Evolutionary conservation across 2,329 filamentous ascomycete genomes (phyloP).

Genomic region (Fusarium sp.): DNA sequence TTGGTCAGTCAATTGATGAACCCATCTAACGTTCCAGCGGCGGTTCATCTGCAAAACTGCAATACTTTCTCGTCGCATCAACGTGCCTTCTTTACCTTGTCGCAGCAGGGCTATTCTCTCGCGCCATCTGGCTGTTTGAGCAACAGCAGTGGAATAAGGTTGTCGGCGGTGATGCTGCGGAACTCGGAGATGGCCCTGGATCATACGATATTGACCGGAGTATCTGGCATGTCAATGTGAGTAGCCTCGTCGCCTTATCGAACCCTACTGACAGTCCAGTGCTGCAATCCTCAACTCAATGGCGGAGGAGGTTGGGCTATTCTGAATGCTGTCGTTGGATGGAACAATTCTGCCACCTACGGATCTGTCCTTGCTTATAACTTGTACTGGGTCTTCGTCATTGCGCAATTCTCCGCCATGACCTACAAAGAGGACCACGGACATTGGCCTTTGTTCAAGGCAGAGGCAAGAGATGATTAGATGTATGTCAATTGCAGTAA

Average conservation of each 20-base stretch:
- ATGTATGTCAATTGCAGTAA: constrained; percentile 15
- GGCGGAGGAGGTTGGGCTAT: constrained; percentile 87
- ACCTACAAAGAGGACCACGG: constrained; percentile 74
- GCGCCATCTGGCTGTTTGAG: constrained; percentile 81
- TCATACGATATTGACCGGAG: constrained; percentile 83
- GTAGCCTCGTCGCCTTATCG: constrained; percentile 56
- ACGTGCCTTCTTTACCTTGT: constrained; percentile 89
- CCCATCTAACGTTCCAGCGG: constrained; percentile 51
- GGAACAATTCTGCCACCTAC: constrained; percentile 90
- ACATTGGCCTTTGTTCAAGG: constrained; percentile 61
- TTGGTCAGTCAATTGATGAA: constrained; percentile 13
- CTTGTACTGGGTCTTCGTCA: constrained; percentile 85
- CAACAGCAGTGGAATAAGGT: constrained; percentile 76
- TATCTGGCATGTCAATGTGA: constrained; percentile 86
- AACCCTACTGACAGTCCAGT: constrained; percentile 60
- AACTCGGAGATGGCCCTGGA: constrained; percentile 72
- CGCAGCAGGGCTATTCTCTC: constrained; percentile 84
- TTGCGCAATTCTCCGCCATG: constrained; percentile 75
- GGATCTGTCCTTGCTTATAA: constrained; percentile 90
- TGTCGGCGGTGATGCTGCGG: constrained; percentile 69
- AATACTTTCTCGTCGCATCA: constrained; percentile 83
- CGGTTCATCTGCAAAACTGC: constrained; percentile 62
- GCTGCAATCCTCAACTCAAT: constrained; percentile 80
- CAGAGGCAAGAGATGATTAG: constrained; percentile 22
- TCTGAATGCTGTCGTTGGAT: constrained; percentile 87